These are phyloP conservation scores for Thalassiosira gravida DNA, from an alignment of 352 stramenopile genomes.

Conservation along the genomic window DNA sequence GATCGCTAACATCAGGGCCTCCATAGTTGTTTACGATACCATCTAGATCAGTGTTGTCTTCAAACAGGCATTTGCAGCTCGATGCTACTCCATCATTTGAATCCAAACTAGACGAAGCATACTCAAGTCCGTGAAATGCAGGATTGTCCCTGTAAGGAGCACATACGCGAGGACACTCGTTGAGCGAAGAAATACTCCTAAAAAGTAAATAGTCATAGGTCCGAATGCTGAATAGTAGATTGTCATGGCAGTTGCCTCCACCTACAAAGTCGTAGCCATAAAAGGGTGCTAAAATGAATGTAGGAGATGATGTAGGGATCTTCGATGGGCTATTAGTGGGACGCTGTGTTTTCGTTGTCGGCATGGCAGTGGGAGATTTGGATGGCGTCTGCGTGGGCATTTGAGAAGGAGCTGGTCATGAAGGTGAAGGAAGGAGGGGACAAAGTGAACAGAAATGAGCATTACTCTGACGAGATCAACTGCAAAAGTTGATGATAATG, in stretches of 20 bases:
- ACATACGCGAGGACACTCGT: not conserved
- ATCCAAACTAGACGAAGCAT: no score
- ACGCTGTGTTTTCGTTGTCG: not conserved
- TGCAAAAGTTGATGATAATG: no score
- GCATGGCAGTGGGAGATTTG: not conserved
- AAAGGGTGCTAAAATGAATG: not conserved
- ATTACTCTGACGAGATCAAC: not conserved
- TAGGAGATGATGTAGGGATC: not conserved
- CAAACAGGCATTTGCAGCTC: no score
- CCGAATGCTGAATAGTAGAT: not conserved
- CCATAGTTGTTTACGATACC: no score
- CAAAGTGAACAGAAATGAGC: not conserved
- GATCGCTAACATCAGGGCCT: no score
- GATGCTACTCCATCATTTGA: no score
- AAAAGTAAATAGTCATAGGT: not conserved
- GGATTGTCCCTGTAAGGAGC: not conserved
- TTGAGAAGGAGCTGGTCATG: not conserved
- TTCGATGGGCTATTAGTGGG: not conserved
- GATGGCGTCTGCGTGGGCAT: not conserved
- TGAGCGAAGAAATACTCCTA: not conserved
- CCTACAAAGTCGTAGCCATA: not conserved
- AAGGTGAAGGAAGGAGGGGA: not conserved
- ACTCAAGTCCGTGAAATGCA: not conserved
- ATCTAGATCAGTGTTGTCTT: no score
- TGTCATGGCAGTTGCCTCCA: not conserved